Conservation (phyloP, 1,284 basidiomycete genomes). For the Stereum hirsutum region DNA sequence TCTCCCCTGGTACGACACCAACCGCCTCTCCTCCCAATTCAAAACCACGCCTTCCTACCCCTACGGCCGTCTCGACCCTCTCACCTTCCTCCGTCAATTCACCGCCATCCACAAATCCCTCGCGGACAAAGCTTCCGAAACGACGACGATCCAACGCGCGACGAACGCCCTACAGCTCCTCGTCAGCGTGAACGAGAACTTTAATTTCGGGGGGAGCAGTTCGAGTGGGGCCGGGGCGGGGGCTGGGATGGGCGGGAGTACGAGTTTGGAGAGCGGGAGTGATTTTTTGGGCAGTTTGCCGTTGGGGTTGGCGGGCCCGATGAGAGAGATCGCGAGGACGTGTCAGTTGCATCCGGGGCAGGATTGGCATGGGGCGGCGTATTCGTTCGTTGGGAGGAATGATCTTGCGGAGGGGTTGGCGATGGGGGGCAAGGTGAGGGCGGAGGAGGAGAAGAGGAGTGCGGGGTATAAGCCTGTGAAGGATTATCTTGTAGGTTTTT, state of each 20-base stretch:
- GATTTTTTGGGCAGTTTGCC: conserved; percentile 49
- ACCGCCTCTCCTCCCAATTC: conserved; percentile 39
- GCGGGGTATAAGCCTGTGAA: conserved; percentile 47
- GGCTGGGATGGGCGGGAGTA: no score
- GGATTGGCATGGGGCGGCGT: conserved; percentile 66
- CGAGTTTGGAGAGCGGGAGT: no score
- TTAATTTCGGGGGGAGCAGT: no score
- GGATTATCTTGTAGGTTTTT: conserved; percentile 45
- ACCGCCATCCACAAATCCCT: conserved; percentile 46
- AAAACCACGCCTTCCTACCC: conserved; percentile 46
- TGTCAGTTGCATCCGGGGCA: conserved; percentile 73
- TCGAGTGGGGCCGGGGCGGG: no score
- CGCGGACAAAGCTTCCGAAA: conserved; percentile 37
- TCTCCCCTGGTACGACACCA: conserved; percentile 41
- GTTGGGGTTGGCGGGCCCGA: conserved; percentile 68
- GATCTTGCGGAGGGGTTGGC: conserved; percentile 63
- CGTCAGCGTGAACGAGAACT: conserved; percentile 39
- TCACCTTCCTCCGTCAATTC: conserved; percentile 39
- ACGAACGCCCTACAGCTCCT: conserved; percentile 56
- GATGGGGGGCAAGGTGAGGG: no score
- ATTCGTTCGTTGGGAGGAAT: conserved; percentile 68
- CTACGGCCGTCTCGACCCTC: conserved; percentile 49
- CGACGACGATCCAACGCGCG: conserved; percentile 52
- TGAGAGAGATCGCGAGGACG: conserved; percentile 75
- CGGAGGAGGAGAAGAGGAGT: conserved; percentile 31